Evolutionary conservation across 108 stramenopile species (phyloP).

Genomic region (Bacterosira constricta): DNA sequence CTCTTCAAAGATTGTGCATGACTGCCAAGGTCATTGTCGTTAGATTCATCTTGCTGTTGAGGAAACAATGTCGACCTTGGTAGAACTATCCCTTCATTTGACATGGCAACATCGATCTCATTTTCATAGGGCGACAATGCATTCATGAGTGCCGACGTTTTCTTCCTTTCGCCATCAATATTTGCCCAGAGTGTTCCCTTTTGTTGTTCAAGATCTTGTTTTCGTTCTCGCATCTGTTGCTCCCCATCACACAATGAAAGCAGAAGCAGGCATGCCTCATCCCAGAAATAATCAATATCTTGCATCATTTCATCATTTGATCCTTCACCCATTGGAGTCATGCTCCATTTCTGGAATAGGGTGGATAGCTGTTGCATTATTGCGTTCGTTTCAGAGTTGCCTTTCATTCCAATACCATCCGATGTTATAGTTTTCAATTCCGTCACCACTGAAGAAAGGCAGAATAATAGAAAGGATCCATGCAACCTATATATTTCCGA

Average conservation of each 20-base stretch:
- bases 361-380: slow-evolving; percentile 30
- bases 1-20: slow-evolving; percentile 37
- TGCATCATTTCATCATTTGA: slow-evolving; percentile 52
- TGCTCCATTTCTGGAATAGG: slow-evolving; percentile 36
- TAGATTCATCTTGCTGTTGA: slow-evolving; percentile 4
- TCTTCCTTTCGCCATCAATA: slow-evolving; percentile 43
- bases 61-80: slow-evolving; percentile 13
- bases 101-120: slow-evolving; percentile 77
- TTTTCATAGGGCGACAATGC: slow-evolving; percentile 60
- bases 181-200: slow-evolving; percentile 39
- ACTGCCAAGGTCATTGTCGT: slow-evolving; percentile 24
- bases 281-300: slow-evolving; percentile 41
- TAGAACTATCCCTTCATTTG: slow-evolving; percentile 49
- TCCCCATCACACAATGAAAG: slow-evolving; percentile 18
- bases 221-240: slow-evolving; percentile 1
- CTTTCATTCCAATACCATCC: not conserved
- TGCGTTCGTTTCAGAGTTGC: not conserved
- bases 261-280: slow-evolving; percentile 29
- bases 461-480: slow-evolving; percentile 32
- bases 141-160: slow-evolving; percentile 37
- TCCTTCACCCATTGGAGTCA: slow-evolving; percentile 50
- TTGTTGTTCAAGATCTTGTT: slow-evolving; percentile 41
- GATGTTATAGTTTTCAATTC: not conserved
- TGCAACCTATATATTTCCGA: slow-evolving; percentile 50
- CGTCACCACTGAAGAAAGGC: slow-evolving; percentile 13